Percentiles rank a stretch among this genome's conserved stretches.
These are phyloP conservation scores for Cryphonectria parasitica DNA, from an alignment of 2,329 filamentous ascomycete species.

Conservation along the genomic window DNA sequence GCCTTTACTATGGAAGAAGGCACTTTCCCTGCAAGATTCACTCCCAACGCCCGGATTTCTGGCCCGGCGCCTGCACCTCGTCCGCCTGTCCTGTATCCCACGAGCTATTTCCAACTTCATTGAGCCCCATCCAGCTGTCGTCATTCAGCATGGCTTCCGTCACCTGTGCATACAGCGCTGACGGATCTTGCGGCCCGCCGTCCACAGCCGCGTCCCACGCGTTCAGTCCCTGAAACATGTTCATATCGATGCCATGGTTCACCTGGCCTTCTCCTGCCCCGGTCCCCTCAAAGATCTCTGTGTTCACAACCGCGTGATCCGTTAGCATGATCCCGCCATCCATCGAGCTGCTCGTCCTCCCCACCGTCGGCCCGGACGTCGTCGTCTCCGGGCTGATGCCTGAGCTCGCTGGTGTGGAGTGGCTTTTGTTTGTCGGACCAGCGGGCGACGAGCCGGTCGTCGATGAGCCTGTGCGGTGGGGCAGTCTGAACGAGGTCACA, in stretches of 20 bases:
- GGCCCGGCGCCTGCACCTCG: conserved; percentile 11
- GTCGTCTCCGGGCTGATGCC: conserved; percentile 13
- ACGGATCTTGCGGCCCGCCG: conserved; percentile 7
- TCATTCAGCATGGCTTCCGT: conserved; percentile 25
- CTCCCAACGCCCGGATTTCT: not conserved
- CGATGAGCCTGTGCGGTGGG: conserved; percentile 24
- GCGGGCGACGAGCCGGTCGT: conserved; percentile 24
- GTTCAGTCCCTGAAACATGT: conserved; percentile 21
- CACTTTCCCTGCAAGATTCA: not conserved
- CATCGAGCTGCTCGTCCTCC: not conserved
- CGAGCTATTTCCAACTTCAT: conserved; percentile 7
- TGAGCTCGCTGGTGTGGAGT: conserved; percentile 20
- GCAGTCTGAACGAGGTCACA: conserved; percentile 16
- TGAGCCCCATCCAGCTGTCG: conserved; percentile 27
- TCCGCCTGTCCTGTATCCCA: conserved; percentile 7
- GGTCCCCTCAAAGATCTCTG: conserved; percentile 1
- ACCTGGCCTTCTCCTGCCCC: not conserved
- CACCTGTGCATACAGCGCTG: conserved; percentile 22
- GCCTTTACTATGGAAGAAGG: no score
- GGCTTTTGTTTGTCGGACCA: conserved; percentile 6
- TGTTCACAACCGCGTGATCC: not conserved
- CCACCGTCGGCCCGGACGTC: not conserved
- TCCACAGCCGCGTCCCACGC: conserved; percentile 18
- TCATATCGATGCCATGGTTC: conserved; percentile 5
- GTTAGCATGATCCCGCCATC: not conserved